Conservation (phyloP, 108 stramenopile genomes). For the Conticribra weissflogii region DNA sequence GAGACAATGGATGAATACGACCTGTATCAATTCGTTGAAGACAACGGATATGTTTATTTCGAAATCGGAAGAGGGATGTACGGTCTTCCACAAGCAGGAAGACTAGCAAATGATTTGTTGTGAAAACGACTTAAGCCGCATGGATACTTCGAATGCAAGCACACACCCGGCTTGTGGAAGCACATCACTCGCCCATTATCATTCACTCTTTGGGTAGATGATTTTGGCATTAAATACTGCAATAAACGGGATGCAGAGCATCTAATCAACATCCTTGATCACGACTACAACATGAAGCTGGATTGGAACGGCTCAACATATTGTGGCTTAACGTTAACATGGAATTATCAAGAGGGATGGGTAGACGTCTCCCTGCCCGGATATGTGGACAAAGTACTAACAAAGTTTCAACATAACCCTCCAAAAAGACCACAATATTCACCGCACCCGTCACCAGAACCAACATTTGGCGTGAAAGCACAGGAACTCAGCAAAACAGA, state of each 20-base stretch:
- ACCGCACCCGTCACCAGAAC: no score
- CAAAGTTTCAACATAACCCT: no score
- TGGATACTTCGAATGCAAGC: slow-evolving; percentile 33
- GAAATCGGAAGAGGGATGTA: slow-evolving; percentile 50
- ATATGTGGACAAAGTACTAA: no score
- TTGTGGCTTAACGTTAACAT: not conserved
- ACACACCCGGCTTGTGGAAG: slow-evolving; percentile 53
- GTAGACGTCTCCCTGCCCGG: no score
- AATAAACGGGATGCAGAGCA: slow-evolving; percentile 6
- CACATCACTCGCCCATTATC: slow-evolving; percentile 19
- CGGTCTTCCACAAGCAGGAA: slow-evolving; percentile 57
- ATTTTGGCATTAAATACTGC: slow-evolving; percentile 39
- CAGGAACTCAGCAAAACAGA: no score
- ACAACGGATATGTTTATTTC: slow-evolving; percentile 14
- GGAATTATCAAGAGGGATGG: no score
- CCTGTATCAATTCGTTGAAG: not conserved
- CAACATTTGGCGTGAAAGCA: no score
- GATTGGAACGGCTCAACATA: not conserved
- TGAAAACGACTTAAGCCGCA: not conserved
- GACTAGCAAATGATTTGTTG: slow-evolving; percentile 22
- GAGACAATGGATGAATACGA: slow-evolving; percentile 52
- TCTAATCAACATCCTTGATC: not conserved
- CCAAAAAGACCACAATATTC: no score
- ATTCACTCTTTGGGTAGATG: slow-evolving; percentile 42
- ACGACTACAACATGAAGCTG: slow-evolving; percentile 13